Percentiles rank a stretch among this genome's conserved stretches.
These are phyloP conservation scores for Pholiota microspora DNA, from an alignment of 768 basidiomycete species.

Conservation along the genomic window DNA sequence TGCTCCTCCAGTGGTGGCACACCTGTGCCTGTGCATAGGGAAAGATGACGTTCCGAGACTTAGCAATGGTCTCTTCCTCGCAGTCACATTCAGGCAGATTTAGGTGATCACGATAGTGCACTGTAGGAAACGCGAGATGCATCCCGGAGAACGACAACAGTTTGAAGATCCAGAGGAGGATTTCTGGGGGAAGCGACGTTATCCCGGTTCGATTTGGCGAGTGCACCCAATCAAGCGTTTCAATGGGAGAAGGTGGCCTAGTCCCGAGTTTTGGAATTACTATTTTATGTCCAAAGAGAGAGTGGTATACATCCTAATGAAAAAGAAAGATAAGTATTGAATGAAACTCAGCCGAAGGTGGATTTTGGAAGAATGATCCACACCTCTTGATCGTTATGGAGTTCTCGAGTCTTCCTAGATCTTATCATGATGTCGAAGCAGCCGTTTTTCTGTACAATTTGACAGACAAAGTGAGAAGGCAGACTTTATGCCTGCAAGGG, in stretches of 20 bases:
- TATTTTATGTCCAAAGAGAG: conserved; percentile 3
- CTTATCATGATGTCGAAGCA: background rate
- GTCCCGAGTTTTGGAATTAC: background rate
- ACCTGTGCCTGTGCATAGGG: conserved; percentile 6
- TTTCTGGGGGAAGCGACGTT: background rate
- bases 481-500: background rate
- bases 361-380: background rate
- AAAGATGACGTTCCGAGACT: background rate
- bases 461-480: background rate
- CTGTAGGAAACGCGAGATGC: background rate
- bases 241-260: background rate
- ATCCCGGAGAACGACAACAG: background rate
- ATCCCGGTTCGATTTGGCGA: background rate
- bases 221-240: background rate
- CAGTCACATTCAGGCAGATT: background rate
- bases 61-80: background rate
- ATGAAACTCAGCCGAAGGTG: background rate
- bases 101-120: background rate
- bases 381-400: background rate
- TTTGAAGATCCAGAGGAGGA: conserved; percentile 9
- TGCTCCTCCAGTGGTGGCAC: conserved; percentile 2
- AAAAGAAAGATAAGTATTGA: background rate
- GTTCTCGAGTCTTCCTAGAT: background rate
- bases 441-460: background rate
- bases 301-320: background rate